Conservation (phyloP, 2,329 filamentous ascomycete species). For the Sphaerulina populicola region DNA sequence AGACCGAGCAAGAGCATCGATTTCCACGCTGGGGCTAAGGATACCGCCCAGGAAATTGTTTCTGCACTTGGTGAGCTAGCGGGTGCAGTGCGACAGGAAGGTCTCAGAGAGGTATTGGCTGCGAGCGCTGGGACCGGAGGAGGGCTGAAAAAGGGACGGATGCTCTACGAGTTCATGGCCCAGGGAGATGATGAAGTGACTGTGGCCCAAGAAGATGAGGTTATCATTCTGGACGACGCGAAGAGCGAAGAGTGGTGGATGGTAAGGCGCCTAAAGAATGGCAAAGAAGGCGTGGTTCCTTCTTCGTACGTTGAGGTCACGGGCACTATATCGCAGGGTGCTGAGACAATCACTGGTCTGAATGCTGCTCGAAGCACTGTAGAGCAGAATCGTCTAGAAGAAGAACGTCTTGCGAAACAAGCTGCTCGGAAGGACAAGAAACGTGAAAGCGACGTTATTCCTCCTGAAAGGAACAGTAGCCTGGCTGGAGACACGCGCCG, state of each 20-base stretch:
- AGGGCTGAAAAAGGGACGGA: slow-evolving; percentile 69
- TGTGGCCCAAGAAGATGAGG: slow-evolving; percentile 81
- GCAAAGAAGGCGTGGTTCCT: slow-evolving; percentile 90
- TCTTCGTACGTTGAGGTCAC: slow-evolving; percentile 92
- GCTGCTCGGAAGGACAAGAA: slow-evolving; percentile 56
- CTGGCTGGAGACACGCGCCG: slow-evolving; percentile 44
- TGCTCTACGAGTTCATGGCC: slow-evolving; percentile 93
- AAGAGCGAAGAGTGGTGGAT: slow-evolving; percentile 99
- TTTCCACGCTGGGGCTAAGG: slow-evolving; percentile 94
- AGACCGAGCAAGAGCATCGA: slow-evolving; percentile 89
- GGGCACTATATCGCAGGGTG: slow-evolving; percentile 51
- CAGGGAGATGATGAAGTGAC: slow-evolving; percentile 96
- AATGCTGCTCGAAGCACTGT: slow-evolving; percentile 59
- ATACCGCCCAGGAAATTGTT: slow-evolving; percentile 91
- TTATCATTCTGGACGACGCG: slow-evolving; percentile 76
- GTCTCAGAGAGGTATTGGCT: slow-evolving; percentile 74
- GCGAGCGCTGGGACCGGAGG: slow-evolving; percentile 59
- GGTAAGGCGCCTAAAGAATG: slow-evolving; percentile 80
- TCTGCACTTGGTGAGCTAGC: slow-evolving; percentile 78
- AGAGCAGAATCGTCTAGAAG: slow-evolving; percentile 69
- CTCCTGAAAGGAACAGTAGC: slow-evolving; percentile 71
- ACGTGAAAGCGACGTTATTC: slow-evolving; percentile 55
- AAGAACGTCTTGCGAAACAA: slow-evolving; percentile 74
- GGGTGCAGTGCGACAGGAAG: slow-evolving; percentile 73
- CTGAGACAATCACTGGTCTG: slow-evolving; percentile 45